These are phyloP conservation scores for Populus davidiana DNA, from an alignment of 345 rosid genomes.

Conservation along the genomic window DNA sequence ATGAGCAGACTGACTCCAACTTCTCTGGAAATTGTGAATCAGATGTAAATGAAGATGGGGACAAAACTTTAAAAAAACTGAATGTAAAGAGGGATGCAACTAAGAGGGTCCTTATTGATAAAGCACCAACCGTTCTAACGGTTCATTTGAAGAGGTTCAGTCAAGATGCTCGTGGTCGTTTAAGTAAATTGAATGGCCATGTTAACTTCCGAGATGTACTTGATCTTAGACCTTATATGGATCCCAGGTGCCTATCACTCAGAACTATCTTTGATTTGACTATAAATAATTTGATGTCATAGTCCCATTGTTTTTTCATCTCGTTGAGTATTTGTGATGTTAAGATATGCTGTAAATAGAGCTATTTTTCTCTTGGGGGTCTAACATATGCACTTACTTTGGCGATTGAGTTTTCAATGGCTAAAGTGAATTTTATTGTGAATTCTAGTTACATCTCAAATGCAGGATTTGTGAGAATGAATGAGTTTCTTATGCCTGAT, in stretches of 20 bases:
- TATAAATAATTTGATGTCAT: background rate
- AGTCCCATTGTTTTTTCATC: constrained; percentile 2
- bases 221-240: constrained; percentile 73
- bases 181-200: constrained; percentile 89
- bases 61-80: constrained; percentile 33
- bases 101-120: constrained; percentile 70
- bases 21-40: constrained; percentile 35
- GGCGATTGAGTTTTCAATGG: background rate
- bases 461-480: background rate
- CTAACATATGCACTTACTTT: background rate
- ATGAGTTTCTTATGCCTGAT: background rate
- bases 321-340: background rate
- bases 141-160: constrained; percentile 91
- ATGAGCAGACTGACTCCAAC: constrained; percentile 27
- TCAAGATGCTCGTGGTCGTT: constrained; percentile 92
- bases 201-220: constrained; percentile 66
- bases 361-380: background rate
- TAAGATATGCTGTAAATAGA: background rate
- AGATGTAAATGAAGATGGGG: constrained; percentile 44
- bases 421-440: background rate
- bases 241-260: constrained; percentile 59
- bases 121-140: constrained; percentile 77
- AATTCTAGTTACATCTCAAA: background rate
- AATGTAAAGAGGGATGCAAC: constrained; percentile 90
- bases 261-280: background rate